A percentile compares a stretch with the other conserved stretches of the same genome.
Evolutionary conservation across 768 basidiomycete species (phyloP).

Genomic region (Boletus reticuloceps): DNA sequence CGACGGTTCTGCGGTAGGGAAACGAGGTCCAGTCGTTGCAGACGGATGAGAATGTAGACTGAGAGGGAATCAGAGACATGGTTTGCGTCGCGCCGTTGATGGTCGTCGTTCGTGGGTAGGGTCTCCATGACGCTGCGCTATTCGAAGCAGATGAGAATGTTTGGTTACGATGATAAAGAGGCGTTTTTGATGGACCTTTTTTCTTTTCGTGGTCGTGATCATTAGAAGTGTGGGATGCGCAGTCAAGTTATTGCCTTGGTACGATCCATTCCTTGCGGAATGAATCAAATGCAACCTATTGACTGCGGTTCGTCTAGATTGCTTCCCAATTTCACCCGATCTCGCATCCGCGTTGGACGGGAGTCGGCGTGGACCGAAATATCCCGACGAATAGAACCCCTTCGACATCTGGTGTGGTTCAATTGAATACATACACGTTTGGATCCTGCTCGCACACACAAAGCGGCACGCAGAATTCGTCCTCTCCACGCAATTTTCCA

Average conservation of each 20-base stretch:
- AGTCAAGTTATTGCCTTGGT: constrained; percentile 9
- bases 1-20: constrained; percentile 16
- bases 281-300: neutral
- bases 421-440: neutral
- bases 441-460: neutral
- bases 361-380: neutral
- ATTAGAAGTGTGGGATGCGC: neutral
- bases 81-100: constrained; percentile 1
- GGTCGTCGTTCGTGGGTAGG: constrained; percentile 12
- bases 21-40: neutral
- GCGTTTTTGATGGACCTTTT: constrained; percentile 5
- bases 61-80: neutral
- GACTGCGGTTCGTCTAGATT: constrained; percentile 4
- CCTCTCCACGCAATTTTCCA: neutral
- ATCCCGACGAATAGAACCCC: constrained; percentile 10
- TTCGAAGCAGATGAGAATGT: constrained; percentile 6
- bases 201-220: constrained; percentile 2
- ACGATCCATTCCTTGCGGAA: constrained; percentile 1
- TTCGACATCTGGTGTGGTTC: neutral
- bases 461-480: neutral
- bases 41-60: neutral
- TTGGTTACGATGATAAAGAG: constrained; percentile 4
- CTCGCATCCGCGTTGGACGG: neutral
- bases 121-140: neutral
- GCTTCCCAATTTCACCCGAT: neutral